A percentile compares a stretch with the other conserved stretches of the same genome.
phyloP scores from a whole-genome alignment of 495 filamentous ascomycete genomes.

The Achaetomiella virescens region DNA sequence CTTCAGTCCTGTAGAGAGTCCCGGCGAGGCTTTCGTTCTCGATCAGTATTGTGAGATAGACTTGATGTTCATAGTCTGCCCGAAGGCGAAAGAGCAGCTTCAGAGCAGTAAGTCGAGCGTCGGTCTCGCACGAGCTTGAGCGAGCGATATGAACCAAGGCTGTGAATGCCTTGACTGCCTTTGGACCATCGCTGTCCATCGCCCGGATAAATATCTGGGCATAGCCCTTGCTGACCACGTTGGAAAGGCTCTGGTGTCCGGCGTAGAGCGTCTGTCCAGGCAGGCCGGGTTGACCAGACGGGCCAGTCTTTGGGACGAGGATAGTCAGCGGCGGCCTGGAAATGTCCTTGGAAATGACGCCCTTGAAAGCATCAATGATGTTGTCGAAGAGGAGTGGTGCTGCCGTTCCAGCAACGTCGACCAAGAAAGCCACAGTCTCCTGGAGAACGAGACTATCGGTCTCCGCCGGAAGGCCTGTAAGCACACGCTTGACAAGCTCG shows the following conservation, averaged over 20 bases:
- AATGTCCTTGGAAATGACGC: constrained; percentile 37
- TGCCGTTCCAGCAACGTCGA: constrained; percentile 44
- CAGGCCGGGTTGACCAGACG: constrained; percentile 9
- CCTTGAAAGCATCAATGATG: constrained; percentile 44
- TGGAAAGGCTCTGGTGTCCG: constrained; percentile 42
- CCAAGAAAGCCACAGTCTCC: constrained; percentile 44
- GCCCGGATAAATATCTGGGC: constrained; percentile 56
- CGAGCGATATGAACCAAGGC: constrained; percentile 54
- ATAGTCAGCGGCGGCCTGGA: constrained; percentile 30
- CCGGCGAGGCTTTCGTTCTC: constrained; percentile 68
- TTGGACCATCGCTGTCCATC: constrained; percentile 48
- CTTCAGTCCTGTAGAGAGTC: constrained; percentile 60
- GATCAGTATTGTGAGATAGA: constrained; percentile 58
- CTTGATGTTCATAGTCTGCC: constrained; percentile 66
- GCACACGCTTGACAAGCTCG: constrained; percentile 39
- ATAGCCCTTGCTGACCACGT: constrained; percentile 51
- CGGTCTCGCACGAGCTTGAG: constrained; percentile 47
- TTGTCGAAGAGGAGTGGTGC: constrained; percentile 45
- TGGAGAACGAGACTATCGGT: constrained; percentile 48
- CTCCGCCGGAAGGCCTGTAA: constrained; percentile 49
- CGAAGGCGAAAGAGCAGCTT: constrained; percentile 80
- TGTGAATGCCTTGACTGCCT: constrained; percentile 47
- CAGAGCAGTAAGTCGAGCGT: constrained; percentile 72
- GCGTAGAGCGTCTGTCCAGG: constrained; percentile 19
- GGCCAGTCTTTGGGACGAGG: constrained; percentile 20